A percentile compares a stretch with the other conserved stretches of the same genome.
phyloP scores from a whole-genome alignment of 345 rosid species.

The Melastoma malabathricum region DNA sequence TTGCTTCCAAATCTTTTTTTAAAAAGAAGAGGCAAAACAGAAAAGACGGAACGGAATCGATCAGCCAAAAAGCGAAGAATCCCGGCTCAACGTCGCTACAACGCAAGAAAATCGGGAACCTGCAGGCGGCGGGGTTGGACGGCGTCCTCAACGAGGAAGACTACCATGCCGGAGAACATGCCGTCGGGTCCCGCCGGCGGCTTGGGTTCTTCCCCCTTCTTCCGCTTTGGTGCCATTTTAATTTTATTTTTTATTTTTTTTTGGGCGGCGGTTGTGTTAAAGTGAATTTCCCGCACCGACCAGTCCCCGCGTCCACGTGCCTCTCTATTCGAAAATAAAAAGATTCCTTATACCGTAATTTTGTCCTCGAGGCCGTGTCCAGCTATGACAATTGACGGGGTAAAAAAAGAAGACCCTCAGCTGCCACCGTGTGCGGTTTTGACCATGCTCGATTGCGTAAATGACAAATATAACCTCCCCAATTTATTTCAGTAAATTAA shows the following conservation, averaged over 20 bases:
- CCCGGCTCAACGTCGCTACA: neutral
- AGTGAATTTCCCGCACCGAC: too few relatives aligned
- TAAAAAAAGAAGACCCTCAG: too few relatives aligned
- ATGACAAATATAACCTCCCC: too few relatives aligned
- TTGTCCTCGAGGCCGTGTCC: too few relatives aligned
- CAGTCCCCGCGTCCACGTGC: too few relatives aligned
- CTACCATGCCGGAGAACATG: constrained; percentile 63
- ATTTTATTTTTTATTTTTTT: too few relatives aligned
- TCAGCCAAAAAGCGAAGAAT: neutral
- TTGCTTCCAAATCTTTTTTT: constrained; percentile 70
- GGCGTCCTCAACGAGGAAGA: constrained; percentile 42
- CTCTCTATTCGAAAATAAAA: too few relatives aligned
- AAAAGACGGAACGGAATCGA: neutral
- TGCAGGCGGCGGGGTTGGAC: constrained; percentile 78
- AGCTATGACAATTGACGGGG: too few relatives aligned
- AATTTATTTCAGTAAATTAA: too few relatives aligned
- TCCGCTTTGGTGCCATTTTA: constrained; percentile 66
- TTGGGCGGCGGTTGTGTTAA: neutral
- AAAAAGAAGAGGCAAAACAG: neutral
- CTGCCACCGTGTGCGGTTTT: too few relatives aligned
- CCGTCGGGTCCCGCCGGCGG: constrained; percentile 44
- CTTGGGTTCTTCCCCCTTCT: constrained; percentile 15
- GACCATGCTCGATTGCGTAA: too few relatives aligned
- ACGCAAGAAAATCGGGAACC: constrained; percentile 20
- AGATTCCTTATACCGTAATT: too few relatives aligned